Conservation (phyloP, 768 basidiomycete genomes). For the Fibroporia radiculosa region DNA sequence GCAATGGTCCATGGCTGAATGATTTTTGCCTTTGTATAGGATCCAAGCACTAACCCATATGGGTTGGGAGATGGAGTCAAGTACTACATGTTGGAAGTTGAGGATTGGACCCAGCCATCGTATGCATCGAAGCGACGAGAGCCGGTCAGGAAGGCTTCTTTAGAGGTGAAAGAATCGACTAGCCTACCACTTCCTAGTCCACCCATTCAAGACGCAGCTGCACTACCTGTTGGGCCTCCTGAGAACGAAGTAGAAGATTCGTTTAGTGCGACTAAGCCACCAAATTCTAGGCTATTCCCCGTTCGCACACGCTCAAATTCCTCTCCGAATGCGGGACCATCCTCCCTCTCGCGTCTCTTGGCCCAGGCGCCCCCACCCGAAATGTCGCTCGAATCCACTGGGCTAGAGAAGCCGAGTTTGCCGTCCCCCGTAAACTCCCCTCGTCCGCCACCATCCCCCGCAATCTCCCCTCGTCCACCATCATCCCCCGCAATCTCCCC, state of each 20-base stretch:
- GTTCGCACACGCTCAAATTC: conserved; percentile 57
- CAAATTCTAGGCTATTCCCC: conserved; percentile 64
- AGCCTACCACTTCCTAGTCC: conserved; percentile 5
- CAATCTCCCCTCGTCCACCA: conserved; percentile 6
- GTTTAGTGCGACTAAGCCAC: conserved; percentile 54
- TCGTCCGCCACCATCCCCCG: conserved; percentile 4
- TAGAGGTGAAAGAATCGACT: conserved; percentile 22
- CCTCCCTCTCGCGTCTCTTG: conserved; percentile 70
- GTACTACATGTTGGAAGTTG: conserved; percentile 90
- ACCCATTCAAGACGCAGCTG: conserved; percentile 24
- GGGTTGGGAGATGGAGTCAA: conserved; percentile 83
- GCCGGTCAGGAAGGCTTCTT: conserved; percentile 42
- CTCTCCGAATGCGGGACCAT: conserved; percentile 63
- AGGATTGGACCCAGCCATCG: conserved; percentile 82
- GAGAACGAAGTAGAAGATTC: conserved; percentile 69
- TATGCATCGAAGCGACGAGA: conserved; percentile 51
- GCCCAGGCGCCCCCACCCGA: conserved; percentile 59
- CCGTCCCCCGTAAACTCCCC: conserved; percentile 5
- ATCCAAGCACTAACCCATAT: conserved; percentile 82
- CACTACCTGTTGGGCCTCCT: conserved; percentile 53
- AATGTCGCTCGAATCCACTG: conserved; percentile 16
- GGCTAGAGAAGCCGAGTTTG: conserved; percentile 1
- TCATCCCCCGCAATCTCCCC: conserved; percentile 5
- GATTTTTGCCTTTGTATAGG: conserved; percentile 33
- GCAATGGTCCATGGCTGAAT: neutral